Evolutionary conservation across 2,329 filamentous ascomycete species (phyloP).

Genomic region (Dryadomyces sulphureus): DNA sequence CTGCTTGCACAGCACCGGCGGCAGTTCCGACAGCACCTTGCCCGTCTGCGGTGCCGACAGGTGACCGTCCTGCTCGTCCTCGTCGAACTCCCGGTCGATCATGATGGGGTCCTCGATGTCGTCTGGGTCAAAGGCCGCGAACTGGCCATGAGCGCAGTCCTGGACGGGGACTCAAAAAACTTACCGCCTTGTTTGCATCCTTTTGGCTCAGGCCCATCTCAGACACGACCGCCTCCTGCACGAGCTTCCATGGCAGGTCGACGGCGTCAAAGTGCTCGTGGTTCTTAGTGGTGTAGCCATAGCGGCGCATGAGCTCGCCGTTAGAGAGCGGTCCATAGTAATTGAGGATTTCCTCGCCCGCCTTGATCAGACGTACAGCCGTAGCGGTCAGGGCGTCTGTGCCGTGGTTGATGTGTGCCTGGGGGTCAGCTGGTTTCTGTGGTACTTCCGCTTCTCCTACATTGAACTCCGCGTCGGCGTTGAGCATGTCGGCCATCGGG

Average conservation of each 20-base stretch:
- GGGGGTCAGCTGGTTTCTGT: constrained; percentile 22
- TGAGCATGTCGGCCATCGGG: constrained; percentile 78
- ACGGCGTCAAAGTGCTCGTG: constrained; percentile 72
- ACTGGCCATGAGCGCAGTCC: constrained; percentile 16
- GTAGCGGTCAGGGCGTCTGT: constrained; percentile 52
- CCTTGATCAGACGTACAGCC: constrained; percentile 49
- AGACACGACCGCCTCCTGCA: constrained; percentile 11
- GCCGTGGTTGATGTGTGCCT: constrained; percentile 42
- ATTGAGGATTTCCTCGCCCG: constrained; percentile 69
- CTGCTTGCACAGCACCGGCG: constrained; percentile 36
- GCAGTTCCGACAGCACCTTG: constrained; percentile 24
- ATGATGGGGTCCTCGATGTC: constrained; percentile 64
- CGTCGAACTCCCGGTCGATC: constrained; percentile 39
- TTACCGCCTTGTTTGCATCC: constrained; percentile 27
- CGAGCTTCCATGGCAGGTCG: constrained; percentile 51
- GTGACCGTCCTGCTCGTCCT: constrained; percentile 34
- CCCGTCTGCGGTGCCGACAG: constrained; percentile 14
- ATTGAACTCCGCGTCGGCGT: constrained; percentile 80
- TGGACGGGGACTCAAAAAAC: constrained; percentile 18
- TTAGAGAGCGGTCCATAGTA: constrained; percentile 79
- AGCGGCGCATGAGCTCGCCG: constrained; percentile 67
- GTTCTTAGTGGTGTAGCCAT: constrained; percentile 72
- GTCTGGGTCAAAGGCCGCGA: constrained; percentile 40
- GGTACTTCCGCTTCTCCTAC: constrained; percentile 25
- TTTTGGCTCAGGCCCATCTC: constrained; percentile 12